These are phyloP conservation scores for Nitzschia sp. DNA, from an alignment of 108 stramenopile species.

Conservation along the genomic window DNA sequence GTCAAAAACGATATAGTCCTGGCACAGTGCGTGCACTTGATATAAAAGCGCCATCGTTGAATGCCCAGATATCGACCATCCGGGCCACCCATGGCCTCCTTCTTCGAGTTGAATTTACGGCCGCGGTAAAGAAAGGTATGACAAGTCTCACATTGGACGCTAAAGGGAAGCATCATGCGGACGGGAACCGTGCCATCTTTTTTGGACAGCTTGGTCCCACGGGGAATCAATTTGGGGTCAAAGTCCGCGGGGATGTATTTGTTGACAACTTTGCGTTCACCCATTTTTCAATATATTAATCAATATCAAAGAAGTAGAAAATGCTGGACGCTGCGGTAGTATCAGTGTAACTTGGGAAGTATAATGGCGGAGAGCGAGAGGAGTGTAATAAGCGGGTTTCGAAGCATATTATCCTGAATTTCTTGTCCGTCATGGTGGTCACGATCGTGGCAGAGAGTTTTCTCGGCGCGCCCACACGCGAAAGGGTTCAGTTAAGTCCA, in stretches of 20 bases:
- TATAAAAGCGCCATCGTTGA: conserved; percentile 90
- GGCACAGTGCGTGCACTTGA: conserved; percentile 92
- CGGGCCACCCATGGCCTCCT: conserved; percentile 88
- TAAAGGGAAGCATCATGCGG: conserved; percentile 99
- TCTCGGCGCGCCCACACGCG: too few species aligned
- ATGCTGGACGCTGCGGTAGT: too few species aligned
- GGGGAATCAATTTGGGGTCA: conserved; percentile 92
- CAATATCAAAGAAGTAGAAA: too few species aligned
- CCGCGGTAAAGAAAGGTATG: conserved; percentile 94
- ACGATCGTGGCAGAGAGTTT: too few species aligned
- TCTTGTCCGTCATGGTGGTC: too few species aligned
- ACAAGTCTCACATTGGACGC: conserved; percentile 92
- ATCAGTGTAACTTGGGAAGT: too few species aligned
- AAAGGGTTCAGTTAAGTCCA: too few species aligned
- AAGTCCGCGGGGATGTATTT: conserved; percentile 98
- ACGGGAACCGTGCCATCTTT: conserved; percentile 89
- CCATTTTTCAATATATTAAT: conserved; percentile 69
- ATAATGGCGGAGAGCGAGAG: too few species aligned
- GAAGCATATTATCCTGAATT: too few species aligned
- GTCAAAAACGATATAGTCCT: conserved; percentile 93
- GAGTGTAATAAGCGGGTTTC: too few species aligned
- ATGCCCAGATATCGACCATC: conserved; percentile 95
- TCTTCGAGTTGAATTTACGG: conserved; percentile 96
- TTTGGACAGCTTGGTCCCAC: conserved; percentile 71
- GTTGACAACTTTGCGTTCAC: conserved; percentile 97